Evolutionary conservation across 129 eudicot genomes (phyloP).

Genomic region (Deinandra increscens): DNA sequence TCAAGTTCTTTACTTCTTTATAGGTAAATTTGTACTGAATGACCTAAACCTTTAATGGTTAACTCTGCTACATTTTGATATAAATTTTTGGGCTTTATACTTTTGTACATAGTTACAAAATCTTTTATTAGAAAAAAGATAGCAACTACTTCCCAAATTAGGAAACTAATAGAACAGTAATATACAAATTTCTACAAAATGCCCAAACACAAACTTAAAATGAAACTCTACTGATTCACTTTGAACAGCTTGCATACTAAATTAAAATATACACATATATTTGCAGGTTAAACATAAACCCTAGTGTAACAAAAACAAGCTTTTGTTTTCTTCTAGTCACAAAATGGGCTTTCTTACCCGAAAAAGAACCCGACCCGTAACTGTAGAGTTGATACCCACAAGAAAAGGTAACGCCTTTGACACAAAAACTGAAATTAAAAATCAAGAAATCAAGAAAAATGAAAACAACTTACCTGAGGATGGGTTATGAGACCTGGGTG

Average conservation of each 20-base stretch:
- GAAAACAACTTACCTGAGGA: slow-evolving; percentile 45
- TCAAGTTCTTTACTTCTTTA: not conserved
- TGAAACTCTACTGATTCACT: slow-evolving; percentile 12
- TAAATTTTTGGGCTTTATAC: not conserved
- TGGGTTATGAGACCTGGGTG: slow-evolving; percentile 76
- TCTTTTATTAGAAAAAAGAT: not conserved
- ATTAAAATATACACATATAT: not conserved
- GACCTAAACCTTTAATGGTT: not conserved
- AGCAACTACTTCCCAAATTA: slow-evolving; percentile 10
- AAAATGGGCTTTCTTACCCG: not conserved
- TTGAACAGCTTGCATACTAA: slow-evolving; percentile 7
- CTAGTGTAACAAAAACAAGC: not conserved
- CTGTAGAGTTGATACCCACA: not conserved
- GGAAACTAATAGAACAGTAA: slow-evolving; percentile 19
- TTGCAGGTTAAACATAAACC: not conserved
- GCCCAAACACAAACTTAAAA: not conserved
- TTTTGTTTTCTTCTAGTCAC: not conserved
- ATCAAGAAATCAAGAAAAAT: not conserved
- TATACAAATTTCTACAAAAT: slow-evolving; percentile 12
- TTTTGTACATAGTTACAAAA: not conserved
- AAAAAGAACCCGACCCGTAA: slow-evolving; percentile 6
- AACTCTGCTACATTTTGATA: slow-evolving; percentile 15
- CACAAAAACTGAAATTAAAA: not conserved
- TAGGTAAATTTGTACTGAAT: not conserved
- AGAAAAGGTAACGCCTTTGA: slow-evolving; percentile 16